Evolutionary conservation across 2,329 filamentous ascomycete species (phyloP).

Genomic region (Exserohilum turcica): DNA sequence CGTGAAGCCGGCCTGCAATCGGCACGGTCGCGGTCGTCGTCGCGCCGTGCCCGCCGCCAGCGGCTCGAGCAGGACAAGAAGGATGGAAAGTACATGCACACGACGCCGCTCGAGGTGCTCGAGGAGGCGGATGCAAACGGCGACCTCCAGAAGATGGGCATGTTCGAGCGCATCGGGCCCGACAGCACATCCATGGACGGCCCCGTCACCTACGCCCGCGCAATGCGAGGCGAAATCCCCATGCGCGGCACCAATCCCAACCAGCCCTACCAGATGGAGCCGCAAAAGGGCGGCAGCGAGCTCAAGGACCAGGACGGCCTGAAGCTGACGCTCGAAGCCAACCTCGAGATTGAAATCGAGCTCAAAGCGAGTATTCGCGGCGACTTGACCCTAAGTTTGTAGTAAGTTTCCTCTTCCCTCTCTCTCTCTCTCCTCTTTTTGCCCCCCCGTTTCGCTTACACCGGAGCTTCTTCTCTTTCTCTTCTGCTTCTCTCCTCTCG

Average conservation of each 20-base stretch:
- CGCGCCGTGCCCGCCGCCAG: constrained; percentile 54
- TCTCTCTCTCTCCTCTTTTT: not conserved
- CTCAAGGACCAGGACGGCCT: constrained; percentile 67
- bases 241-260: constrained; percentile 58
- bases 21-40: constrained; percentile 54
- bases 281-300: constrained; percentile 49
- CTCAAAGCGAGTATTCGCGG: constrained; percentile 85
- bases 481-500: not conserved
- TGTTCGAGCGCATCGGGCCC: constrained; percentile 61
- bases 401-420: constrained; percentile 60
- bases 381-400: constrained; percentile 77
- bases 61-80: constrained; percentile 53
- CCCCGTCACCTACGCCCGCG: constrained; percentile 60
- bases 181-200: constrained; percentile 62
- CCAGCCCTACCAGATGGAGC: constrained; percentile 52
- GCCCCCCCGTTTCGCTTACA: too few relatives aligned
- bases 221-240: constrained; percentile 61
- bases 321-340: constrained; percentile 74
- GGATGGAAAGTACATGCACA: constrained; percentile 60
- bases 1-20: constrained; percentile 48
- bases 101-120: constrained; percentile 54
- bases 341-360: constrained; percentile 82
- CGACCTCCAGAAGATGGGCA: constrained; percentile 55
- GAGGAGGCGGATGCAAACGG: constrained; percentile 59
- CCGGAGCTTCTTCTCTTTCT: not conserved